A percentile compares a stretch with the other conserved stretches of the same genome.
These are phyloP conservation scores for Amanita rubescens DNA, from an alignment of 768 basidiomycete species.

Conservation along the genomic window DNA sequence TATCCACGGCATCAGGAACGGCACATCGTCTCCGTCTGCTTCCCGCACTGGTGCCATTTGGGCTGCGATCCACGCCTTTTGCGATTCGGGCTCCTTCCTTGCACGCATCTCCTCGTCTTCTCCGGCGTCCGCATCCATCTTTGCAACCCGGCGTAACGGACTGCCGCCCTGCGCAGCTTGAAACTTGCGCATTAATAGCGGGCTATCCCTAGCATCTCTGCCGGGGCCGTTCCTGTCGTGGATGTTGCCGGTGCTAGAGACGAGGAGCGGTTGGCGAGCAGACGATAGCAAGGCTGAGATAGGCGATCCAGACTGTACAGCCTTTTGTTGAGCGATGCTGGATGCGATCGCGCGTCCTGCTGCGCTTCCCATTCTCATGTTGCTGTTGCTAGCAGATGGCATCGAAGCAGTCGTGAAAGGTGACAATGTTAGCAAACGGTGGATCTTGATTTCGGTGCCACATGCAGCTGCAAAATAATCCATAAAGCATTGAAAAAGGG, in stretches of 20 bases:
- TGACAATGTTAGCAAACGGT: constrained; percentile 91
- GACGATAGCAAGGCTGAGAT: constrained; percentile 88
- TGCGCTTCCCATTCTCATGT: neutral
- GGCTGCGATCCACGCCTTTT: constrained; percentile 90
- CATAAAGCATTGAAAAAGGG: neutral
- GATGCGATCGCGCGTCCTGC: constrained; percentile 40
- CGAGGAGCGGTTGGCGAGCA: constrained; percentile 80
- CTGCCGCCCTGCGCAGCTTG: constrained; percentile 24
- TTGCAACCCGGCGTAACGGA: constrained; percentile 20
- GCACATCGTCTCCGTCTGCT: constrained; percentile 30
- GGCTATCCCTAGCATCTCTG: constrained; percentile 17
- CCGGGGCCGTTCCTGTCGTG: constrained; percentile 3
- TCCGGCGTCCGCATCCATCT: constrained; percentile 21
- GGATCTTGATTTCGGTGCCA: constrained; percentile 99
- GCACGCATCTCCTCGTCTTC: constrained; percentile 30
- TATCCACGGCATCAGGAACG: constrained; percentile 27
- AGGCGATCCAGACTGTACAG: constrained; percentile 91
- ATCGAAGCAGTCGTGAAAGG: constrained; percentile 92
- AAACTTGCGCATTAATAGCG: constrained; percentile 22
- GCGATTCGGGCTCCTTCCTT: constrained; percentile 74
- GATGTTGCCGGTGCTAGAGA: constrained; percentile 28
- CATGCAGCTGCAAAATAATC: constrained; percentile 67
- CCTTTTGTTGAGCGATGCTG: constrained; percentile 75
- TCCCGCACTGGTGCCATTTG: constrained; percentile 76
- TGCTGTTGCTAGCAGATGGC: constrained; percentile 20